phyloP scores from a whole-genome alignment of 768 basidiomycete genomes.

The Phaffia tasmanica region DNA sequence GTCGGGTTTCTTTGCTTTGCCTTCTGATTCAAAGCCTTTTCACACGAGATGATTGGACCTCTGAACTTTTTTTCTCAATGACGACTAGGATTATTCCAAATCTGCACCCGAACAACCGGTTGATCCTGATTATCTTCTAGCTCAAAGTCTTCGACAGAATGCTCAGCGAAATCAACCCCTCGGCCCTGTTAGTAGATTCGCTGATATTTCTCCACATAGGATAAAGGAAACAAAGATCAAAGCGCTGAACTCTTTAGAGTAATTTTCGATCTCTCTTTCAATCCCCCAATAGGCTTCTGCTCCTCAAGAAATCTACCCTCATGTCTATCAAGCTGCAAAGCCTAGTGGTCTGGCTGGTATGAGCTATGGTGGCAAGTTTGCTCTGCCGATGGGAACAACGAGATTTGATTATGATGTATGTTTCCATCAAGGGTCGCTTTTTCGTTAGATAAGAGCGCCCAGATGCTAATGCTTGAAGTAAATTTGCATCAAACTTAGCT shows the following conservation, averaged over 20 bases:
- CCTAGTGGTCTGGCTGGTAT: constrained; percentile 48
- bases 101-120: not conserved
- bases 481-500: constrained; percentile 43
- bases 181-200: too few relatives aligned
- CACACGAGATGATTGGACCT: not conserved
- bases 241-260: too few relatives aligned
- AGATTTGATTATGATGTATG: constrained; percentile 57
- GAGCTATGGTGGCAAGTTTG: constrained; percentile 62
- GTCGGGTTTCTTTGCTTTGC: not conserved
- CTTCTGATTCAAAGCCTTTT: not conserved
- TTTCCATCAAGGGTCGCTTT: not conserved
- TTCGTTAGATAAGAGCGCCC: not conserved
- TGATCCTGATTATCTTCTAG: not conserved
- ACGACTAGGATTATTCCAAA: not conserved
- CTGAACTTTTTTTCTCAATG: not conserved
- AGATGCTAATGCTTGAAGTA: constrained; percentile 14
- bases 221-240: too few relatives aligned
- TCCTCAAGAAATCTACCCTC: constrained; percentile 50
- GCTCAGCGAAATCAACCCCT: too few relatives aligned
- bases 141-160: not conserved
- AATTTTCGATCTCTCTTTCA: constrained; percentile 8
- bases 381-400: constrained; percentile 71
- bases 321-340: constrained; percentile 68
- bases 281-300: constrained; percentile 25
- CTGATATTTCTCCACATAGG: too few relatives aligned